phyloP scores from a whole-genome alignment of 352 stramenopile genomes.

The Phytophthora lateralis region DNA sequence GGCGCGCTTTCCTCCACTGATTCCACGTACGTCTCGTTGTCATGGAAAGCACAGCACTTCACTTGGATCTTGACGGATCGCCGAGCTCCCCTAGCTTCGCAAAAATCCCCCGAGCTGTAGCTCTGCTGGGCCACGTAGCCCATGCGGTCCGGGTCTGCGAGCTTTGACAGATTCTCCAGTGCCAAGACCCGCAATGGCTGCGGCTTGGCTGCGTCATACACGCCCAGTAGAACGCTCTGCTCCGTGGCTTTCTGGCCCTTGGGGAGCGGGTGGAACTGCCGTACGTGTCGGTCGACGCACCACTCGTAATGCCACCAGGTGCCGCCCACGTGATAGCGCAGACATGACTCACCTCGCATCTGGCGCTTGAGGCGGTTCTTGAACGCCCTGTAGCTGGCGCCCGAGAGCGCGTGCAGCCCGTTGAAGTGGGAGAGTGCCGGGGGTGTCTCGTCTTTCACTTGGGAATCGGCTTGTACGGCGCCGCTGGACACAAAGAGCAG shows the following conservation, averaged over 20 bases:
- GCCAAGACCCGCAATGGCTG: constrained; percentile 49
- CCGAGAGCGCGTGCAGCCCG: constrained; percentile 65
- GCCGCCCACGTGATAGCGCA: constrained; percentile 61
- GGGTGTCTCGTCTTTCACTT: constrained; percentile 9
- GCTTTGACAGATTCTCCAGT: constrained; percentile 39
- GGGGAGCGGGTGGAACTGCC: constrained; percentile 61
- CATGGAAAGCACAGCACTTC: constrained; percentile 76
- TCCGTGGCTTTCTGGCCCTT: constrained; percentile 25
- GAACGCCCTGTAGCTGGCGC: constrained; percentile 65
- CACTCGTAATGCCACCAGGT: constrained; percentile 90
- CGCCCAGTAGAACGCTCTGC: constrained; percentile 49
- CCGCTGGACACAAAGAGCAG: constrained; percentile 11
- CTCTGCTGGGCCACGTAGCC: constrained; percentile 65
- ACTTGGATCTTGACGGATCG: constrained; percentile 57
- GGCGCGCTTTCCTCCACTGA: constrained; percentile 50
- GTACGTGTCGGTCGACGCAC: constrained; percentile 73
- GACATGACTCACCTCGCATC: constrained; percentile 51
- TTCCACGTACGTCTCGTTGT: constrained; percentile 88
- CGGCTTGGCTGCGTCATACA: constrained; percentile 36
- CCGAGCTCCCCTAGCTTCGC: constrained; percentile 13
- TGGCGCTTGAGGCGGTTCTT: constrained; percentile 73
- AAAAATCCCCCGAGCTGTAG: constrained; percentile 59
- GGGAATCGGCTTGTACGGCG: constrained; percentile 14
- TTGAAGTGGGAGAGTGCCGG: constrained; percentile 47
- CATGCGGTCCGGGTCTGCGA: constrained; percentile 54